Evolutionary conservation across 179 eudicot species (phyloP).

Genomic region (Silene coronaria): DNA sequence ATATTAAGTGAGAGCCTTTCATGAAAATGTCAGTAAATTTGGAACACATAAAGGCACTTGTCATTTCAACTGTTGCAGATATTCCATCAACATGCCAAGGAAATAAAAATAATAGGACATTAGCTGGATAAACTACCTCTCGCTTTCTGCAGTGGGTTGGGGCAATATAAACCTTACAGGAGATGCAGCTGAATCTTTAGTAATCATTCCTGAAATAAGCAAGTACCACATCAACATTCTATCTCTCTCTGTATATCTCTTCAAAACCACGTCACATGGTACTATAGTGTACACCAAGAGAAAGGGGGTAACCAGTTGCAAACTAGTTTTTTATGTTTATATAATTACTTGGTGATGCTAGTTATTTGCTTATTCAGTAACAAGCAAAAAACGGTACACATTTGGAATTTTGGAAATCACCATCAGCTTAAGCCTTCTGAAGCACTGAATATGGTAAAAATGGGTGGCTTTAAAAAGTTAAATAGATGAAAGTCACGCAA

Average conservation of each 20-base stretch:
- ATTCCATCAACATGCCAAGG: background rate
- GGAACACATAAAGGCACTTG: background rate
- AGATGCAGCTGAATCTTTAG: conserved; percentile 37
- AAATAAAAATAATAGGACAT: background rate
- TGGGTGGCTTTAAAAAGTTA: background rate
- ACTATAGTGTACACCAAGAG: background rate
- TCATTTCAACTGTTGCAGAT: background rate
- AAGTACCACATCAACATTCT: conserved; percentile 4
- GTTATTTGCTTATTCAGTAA: background rate
- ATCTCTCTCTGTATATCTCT: conserved; percentile 1
- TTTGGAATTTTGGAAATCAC: background rate
- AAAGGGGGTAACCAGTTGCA: background rate
- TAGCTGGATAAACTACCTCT: conserved; percentile 44
- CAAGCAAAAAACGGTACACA: background rate
- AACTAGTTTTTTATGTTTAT: background rate
- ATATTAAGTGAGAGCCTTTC: background rate
- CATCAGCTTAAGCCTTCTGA: background rate
- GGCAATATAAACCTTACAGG: conserved; percentile 57
- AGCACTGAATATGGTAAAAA: background rate
- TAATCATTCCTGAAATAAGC: conserved; percentile 45
- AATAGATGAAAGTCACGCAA: background rate
- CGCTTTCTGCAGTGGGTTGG: conserved; percentile 80
- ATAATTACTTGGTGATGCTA: background rate
- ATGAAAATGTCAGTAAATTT: background rate
- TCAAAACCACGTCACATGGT: background rate